Evolutionary conservation across 352 stramenopile genomes (phyloP).

Genomic region (Phytophthora palmivora): DNA sequence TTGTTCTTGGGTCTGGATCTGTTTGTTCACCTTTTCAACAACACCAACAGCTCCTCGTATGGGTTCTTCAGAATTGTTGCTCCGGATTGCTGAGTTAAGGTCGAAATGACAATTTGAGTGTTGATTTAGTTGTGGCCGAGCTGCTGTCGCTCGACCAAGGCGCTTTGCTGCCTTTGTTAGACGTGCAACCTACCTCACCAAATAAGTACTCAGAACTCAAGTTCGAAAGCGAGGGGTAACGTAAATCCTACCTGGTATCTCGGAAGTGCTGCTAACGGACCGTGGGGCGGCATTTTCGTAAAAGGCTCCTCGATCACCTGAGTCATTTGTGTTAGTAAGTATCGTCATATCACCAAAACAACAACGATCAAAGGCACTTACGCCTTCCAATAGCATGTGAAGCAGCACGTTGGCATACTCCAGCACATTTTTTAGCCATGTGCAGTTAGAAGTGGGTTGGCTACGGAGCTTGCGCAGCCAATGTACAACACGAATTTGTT

Average conservation of each 20-base stretch:
- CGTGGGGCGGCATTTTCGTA: constrained; percentile 69
- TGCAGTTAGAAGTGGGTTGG: constrained; percentile 57
- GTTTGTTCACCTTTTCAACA: constrained; percentile 46
- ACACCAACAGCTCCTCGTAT: neutral
- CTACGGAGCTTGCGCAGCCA: constrained; percentile 66
- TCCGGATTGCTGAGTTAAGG: neutral
- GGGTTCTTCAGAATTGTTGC: constrained; percentile 21
- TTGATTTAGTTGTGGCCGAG: constrained; percentile 4
- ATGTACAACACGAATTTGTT: constrained; percentile 66
- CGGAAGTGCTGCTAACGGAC: constrained; percentile 54
- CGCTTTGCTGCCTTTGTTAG: constrained; percentile 21
- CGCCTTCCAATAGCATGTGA: constrained; percentile 62
- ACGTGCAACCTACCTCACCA: constrained; percentile 30
- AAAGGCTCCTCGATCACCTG: constrained; percentile 64
- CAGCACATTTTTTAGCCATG: constrained; percentile 67
- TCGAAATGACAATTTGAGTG: neutral
- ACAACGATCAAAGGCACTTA: constrained; percentile 30
- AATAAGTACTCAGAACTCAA: neutral
- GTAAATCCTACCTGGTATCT: constrained; percentile 47
- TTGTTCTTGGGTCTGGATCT: constrained; percentile 65
- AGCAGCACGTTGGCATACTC: constrained; percentile 54
- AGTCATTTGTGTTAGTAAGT: neutral
- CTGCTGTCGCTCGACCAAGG: neutral
- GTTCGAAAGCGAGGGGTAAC: neutral
- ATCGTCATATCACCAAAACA: neutral